A percentile compares a stretch with the other conserved stretches of the same genome.
Conservation (phyloP, 805 yeast genomes). For the Lipomyces anomalus region DNA sequence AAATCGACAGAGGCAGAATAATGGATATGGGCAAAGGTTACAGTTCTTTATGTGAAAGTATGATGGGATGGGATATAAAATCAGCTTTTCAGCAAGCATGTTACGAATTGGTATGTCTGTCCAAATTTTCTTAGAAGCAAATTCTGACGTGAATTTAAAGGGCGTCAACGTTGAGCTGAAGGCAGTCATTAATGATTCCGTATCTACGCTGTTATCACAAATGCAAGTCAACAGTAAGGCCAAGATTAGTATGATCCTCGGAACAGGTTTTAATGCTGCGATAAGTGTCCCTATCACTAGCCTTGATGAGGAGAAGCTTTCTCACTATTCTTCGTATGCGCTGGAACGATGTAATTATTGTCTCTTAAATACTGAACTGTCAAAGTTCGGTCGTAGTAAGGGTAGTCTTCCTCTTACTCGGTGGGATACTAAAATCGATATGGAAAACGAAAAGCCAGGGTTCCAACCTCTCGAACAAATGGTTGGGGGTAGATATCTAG, state of each 20-base stretch:
- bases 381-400: conserved; percentile 65
- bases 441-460: conserved; percentile 59
- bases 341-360: conserved; percentile 34
- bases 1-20: conserved; percentile 26
- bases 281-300: conserved; percentile 47
- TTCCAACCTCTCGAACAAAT: conserved; percentile 84
- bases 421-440: conserved; percentile 67
- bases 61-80: conserved; percentile 72
- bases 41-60: conserved; percentile 53
- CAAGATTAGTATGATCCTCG: conserved; percentile 77
- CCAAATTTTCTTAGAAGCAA: background rate
- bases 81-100: conserved; percentile 59
- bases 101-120: conserved; percentile 33
- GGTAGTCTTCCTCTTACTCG: conserved; percentile 69
- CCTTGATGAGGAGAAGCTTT: conserved; percentile 60
- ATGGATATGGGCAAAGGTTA: conserved; percentile 60
- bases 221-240: conserved; percentile 55
- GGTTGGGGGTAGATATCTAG: conserved; percentile 82
- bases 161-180: conserved; percentile 59
- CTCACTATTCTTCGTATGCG: conserved; percentile 36
- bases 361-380: conserved; percentile 90
- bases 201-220: conserved; percentile 75
- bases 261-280: conserved; percentile 82
- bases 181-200: conserved; percentile 86
- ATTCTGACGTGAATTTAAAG: no score